Base-by-base conservation (phyloP, 2,329 filamentous ascomycete species). In the Cladophialophora chaetospira region DNA sequence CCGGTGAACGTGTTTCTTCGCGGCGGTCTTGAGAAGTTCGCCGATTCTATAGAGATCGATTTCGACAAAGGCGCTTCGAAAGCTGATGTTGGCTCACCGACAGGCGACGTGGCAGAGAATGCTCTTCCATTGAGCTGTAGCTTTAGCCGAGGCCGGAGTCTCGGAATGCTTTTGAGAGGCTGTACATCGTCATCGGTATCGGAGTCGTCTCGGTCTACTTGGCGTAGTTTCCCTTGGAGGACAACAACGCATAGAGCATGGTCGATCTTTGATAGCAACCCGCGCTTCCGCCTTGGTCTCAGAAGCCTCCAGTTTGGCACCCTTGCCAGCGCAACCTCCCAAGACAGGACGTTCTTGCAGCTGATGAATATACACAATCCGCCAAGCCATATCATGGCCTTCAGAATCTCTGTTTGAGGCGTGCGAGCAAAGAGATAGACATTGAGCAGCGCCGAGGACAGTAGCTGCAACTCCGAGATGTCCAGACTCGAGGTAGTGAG, bases 401-500 rank as follows among this genome's bases (percentile, higher is more conserved):
- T 94, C 45, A 97, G 77, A 60, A 96, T 92, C 62, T 90, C 80
- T 13, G 87, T 84, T 72, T 97, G 94, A 0, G 93, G 89, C 0
- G 92, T 94, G 5, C 78, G 76, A 0, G 91, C 85, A 59, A 96
- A 82, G 1, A 96, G 71, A 0, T 95, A 76, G 11, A 97, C 75
- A 67, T 96, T 91, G 67, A 97, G 87, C 11, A 99, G 79, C 1
- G 86, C 85, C 35, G 88, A 83, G 0, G 93, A 93, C 13, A 97
- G 81, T 8, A 99, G 79, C 66, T 97, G 91, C 38, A 97, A 80
- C 72, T 99, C 94, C 4, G 94, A 86, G 1, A 88, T 83, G 49
- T 97, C 79, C 38, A 97, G 80, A 72, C 92, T 97, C 1, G 91
- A 96, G 0, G 90, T 93, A 1, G 92, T 93, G 61, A 97, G 80